phyloP scores from a whole-genome alignment of 148 eudicot genomes.

The Camellia lanceoleosa region DNA sequence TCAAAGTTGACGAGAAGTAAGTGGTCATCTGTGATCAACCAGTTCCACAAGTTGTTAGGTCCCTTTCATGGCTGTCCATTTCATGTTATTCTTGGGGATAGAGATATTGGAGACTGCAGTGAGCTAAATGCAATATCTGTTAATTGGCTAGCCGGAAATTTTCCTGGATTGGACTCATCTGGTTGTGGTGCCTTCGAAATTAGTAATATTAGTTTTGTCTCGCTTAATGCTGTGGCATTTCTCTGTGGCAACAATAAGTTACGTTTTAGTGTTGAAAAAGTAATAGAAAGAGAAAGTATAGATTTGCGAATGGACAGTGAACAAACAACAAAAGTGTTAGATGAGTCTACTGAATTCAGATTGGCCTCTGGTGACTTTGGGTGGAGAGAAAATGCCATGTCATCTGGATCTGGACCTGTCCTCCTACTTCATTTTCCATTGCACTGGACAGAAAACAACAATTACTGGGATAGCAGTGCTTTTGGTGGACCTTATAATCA shows the following conservation, averaged over 20 bases:
- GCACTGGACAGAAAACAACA: conserved; percentile 15
- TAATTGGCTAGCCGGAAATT: conserved; percentile 28
- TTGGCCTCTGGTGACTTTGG: conserved; percentile 13
- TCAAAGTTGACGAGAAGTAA: conserved; percentile 24
- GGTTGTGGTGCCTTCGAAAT: conserved; percentile 36
- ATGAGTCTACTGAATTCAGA: conserved; percentile 5
- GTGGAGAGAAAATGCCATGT: conserved; percentile 35
- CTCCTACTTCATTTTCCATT: conserved; percentile 39
- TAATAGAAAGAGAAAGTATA: conserved; percentile 29
- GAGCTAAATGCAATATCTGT: conserved; percentile 25
- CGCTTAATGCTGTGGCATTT: conserved; percentile 33
- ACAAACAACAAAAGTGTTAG: not conserved
- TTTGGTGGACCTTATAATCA: not conserved
- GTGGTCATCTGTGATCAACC: conserved; percentile 33
- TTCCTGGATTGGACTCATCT: conserved; percentile 34
- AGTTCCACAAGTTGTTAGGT: conserved; percentile 32
- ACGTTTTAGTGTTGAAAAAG: conserved; percentile 35
- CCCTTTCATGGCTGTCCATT: conserved; percentile 32
- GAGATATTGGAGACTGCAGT: conserved; percentile 35
- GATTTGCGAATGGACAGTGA: conserved; percentile 23
- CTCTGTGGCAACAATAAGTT: conserved; percentile 33
- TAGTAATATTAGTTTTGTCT: conserved; percentile 30
- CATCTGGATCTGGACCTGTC: conserved; percentile 45
- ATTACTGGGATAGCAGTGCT: conserved; percentile 9
- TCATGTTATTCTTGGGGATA: conserved; percentile 37